Evolutionary conservation across 441 rosid species (phyloP), one percentile per base, ranked within the genome.

Genomic region (Mallotus repandus): DNA sequence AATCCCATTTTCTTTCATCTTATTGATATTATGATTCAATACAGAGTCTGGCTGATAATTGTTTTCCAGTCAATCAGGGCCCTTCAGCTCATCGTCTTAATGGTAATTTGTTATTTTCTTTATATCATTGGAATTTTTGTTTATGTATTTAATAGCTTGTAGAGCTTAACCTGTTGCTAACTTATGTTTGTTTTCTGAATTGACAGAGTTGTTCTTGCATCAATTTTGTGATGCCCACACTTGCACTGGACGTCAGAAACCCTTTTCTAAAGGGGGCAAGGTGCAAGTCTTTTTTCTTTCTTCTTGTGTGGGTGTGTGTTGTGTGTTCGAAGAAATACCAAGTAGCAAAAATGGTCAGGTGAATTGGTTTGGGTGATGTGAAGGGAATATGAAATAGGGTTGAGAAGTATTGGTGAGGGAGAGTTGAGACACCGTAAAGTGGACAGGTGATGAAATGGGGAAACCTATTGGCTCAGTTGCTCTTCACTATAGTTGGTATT

Each of bases 201-300:
- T 69, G 10, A 64, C 85, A 96, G 99, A 93, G 75, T 81, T 87
- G 72, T 91, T 93, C 74, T 78, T 96, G 82, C 89, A 74, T 21
- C 99, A 96, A 82, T 96, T 96, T 79, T 96, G 99, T 76, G 98
- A 96, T 83, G 94, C 97, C 76, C 98, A 90, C 83, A 83, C 91
- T 69, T 96, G 99, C 84, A 78, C 84, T 9, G 87, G 86, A 64
- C 86, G 68, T 68, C 79, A 11, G 76, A 88, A 79, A 60, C 93
- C 85, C 19, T 96, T 96, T 83, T 83, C 94, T 63, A 84, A 66
- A 87, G 98, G 97, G 77, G 85, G 96, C 82, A 92, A 85, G 93
- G 99, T 96, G 4, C 41, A 35, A 35, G 41, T 35, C 5, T 35
- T 35, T 35, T 35, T 3, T 4, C 41, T 35, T 35, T 35, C 41